Base-by-base conservation (phyloP, 139 green algal species). In the Chlamydomonas applanata region DNA sequence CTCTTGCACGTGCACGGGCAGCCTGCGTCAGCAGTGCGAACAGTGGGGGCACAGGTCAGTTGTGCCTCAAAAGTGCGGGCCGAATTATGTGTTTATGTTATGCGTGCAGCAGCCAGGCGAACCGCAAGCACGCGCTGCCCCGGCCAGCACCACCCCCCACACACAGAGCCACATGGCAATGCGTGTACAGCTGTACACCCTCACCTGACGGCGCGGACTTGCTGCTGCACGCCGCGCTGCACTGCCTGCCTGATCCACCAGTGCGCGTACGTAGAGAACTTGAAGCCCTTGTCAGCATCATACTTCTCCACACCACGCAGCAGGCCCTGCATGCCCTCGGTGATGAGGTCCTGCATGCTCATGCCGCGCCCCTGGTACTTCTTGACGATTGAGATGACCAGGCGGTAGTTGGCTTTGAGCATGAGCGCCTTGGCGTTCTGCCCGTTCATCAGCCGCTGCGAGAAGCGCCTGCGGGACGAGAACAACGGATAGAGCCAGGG, bases 161-260 rank as follows among this genome's bases (percentile, higher is more conserved):
- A 56, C 24, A 13, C 16, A 13, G 46, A 4, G n/a, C 3, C 27
- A 13, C 14, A 4, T 4, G 9, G 7, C 27, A 76, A 25, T 61
- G 33, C 40, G 11, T 7, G 7, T 19, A 49, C 22, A 40, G 3
- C 72, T 44, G 25, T 1, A 65, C 44, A 27, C n/a, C 29, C 76
- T 27, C 71, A 87, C 79, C 81, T 87, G 54, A 95, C 88, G 0
- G 93, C 75, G 3, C 89, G 83, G 24, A 73, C 80, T 49, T 94
- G 86, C 24, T 94, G 85, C 11, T 79, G 72, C 40, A 95, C 70
- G 27, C 73, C 73, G 65, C 90, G 84, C 0, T 79, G 88, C 25
- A 95, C 63, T 3, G 82, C 74, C 87, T 99, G 95, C 2, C 93
- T 81, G 77, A 99, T 97, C 95, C 95, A 99, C 96, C 94, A 99